Evolutionary conservation across 2,329 filamentous ascomycete genomes (phyloP).

Genomic region (Phyllosticta paracitricarpa): DNA sequence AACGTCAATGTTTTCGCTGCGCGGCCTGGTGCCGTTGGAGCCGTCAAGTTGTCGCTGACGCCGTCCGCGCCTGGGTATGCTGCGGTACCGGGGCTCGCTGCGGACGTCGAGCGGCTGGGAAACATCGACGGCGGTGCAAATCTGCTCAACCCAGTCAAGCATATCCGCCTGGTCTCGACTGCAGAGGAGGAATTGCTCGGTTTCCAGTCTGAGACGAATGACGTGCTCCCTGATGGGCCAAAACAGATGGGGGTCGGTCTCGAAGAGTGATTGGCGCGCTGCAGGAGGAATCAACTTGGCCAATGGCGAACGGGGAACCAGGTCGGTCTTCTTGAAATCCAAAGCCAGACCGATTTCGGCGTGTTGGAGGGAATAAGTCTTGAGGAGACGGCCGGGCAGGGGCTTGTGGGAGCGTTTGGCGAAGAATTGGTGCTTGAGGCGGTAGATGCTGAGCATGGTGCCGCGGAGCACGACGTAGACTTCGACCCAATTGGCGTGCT

Average conservation of each 20-base stretch:
- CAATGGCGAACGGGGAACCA: constrained; percentile 35
- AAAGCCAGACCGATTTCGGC: constrained; percentile 66
- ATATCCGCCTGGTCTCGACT: constrained; percentile 56
- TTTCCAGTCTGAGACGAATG: constrained; percentile 62
- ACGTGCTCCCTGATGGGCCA: constrained; percentile 45
- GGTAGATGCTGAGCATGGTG: constrained; percentile 57
- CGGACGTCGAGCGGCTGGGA: constrained; percentile 54
- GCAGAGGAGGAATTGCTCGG: constrained; percentile 63
- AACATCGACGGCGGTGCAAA: constrained; percentile 60
- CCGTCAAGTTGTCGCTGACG: constrained; percentile 28
- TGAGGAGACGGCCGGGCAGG: constrained; percentile 49
- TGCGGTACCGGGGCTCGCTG: constrained; percentile 35
- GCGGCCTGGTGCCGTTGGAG: neutral
- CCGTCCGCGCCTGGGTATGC: constrained; percentile 34
- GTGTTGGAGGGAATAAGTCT: constrained; percentile 62
- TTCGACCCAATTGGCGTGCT: constrained; percentile 54
- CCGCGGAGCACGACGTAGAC: constrained; percentile 56
- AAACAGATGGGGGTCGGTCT: constrained; percentile 38
- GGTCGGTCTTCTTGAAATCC: constrained; percentile 53
- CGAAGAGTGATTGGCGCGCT: constrained; percentile 30
- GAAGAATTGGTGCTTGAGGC: constrained; percentile 39
- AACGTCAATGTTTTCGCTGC: constrained; percentile 22
- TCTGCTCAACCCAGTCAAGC: constrained; percentile 56
- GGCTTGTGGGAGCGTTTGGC: constrained; percentile 26
- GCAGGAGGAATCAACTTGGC: constrained; percentile 34